These are phyloP conservation scores for Metarhizium humberi DNA, from an alignment of 2,329 filamentous ascomycete genomes.

Conservation along the genomic window DNA sequence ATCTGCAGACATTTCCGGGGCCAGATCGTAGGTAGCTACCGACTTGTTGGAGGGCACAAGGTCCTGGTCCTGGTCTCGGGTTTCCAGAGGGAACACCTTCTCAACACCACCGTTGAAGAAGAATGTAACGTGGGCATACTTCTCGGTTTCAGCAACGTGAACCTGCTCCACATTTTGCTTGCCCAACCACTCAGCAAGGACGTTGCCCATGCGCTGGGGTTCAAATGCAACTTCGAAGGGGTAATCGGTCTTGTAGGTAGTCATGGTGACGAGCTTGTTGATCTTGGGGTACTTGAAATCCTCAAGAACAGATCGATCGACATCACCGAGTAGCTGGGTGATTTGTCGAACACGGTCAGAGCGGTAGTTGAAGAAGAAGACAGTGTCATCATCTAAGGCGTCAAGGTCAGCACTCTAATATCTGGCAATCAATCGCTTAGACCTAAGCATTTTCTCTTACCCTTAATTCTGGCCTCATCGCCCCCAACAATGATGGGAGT, in stretches of 20 bases:
- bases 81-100: constrained; percentile 88
- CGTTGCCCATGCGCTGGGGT: constrained; percentile 93
- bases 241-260: constrained; percentile 93
- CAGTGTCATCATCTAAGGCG: constrained; percentile 67
- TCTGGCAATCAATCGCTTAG: neutral
- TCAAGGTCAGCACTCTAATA: constrained; percentile 4
- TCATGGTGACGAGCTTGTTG: constrained; percentile 85
- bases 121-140: constrained; percentile 99
- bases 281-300: constrained; percentile 94
- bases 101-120: constrained; percentile 99
- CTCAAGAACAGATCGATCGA: constrained; percentile 81
- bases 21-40: constrained; percentile 88
- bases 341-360: constrained; percentile 96
- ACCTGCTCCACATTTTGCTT: constrained; percentile 88
- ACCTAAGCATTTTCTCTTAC: constrained; percentile 31
- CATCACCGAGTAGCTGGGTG: constrained; percentile 84
- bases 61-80: constrained; percentile 71
- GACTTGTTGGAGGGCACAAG: constrained; percentile 79
- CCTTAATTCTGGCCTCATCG: constrained; percentile 75
- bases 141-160: constrained; percentile 96
- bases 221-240: constrained; percentile 87
- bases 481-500: constrained; percentile 95
- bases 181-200: constrained; percentile 92
- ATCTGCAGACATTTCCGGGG: constrained; percentile 92
- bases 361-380: constrained; percentile 99